These are phyloP conservation scores for Salix suchowensis DNA, from an alignment of 345 rosid genomes.

Conservation along the genomic window DNA sequence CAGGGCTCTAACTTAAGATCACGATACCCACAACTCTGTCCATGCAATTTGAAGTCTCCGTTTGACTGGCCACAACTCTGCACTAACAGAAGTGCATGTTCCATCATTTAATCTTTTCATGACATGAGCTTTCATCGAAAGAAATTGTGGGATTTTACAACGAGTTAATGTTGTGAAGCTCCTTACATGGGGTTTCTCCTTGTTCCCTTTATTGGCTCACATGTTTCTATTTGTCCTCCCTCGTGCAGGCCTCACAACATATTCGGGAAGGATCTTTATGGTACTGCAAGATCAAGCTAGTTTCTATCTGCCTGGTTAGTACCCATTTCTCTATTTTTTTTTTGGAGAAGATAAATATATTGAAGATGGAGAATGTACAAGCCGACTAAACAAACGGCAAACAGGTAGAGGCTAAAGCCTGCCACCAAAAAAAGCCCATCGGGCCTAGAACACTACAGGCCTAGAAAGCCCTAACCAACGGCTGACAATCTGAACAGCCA, in stretches of 20 bases:
- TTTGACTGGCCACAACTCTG: not conserved
- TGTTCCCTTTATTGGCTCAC: not conserved
- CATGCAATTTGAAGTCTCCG: not conserved
- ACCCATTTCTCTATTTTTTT: not conserved
- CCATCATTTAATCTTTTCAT: not conserved
- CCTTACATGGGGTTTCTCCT: not conserved
- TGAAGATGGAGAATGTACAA: too few species aligned
- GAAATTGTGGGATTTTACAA: not conserved
- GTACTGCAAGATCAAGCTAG: conserved; percentile 89
- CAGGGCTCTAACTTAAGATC: not conserved
- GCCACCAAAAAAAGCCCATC: too few species aligned
- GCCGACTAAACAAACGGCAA: too few species aligned
- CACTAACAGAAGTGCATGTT: not conserved
- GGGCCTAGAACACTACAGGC: too few species aligned
- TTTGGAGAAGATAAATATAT: too few species aligned
- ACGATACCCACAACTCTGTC: not conserved
- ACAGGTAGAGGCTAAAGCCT: too few species aligned
- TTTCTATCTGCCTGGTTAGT: conserved; percentile 39
- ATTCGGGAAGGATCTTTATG: conserved; percentile 74
- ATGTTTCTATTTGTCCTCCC: conserved; percentile 6
- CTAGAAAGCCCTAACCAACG: too few species aligned
- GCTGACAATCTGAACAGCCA: too few species aligned
- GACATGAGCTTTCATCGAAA: not conserved
- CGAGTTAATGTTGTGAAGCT: not conserved
- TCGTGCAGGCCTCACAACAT: conserved; percentile 62